phyloP scores from a whole-genome alignment of 768 basidiomycete genomes.

The Russula vinacea region DNA sequence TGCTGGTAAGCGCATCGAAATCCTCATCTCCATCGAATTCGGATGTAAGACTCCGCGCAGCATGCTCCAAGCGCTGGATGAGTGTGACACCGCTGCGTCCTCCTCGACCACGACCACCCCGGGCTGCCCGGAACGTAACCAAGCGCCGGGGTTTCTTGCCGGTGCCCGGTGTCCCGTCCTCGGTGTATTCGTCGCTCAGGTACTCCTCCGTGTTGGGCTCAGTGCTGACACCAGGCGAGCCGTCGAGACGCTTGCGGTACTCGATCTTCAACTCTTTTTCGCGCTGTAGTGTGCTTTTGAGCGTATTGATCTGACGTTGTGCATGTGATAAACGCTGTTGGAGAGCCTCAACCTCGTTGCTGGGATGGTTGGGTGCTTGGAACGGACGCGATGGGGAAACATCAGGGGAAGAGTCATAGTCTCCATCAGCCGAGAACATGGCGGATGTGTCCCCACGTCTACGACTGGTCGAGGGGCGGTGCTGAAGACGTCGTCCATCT shows the following conservation, averaged over 20 bases:
- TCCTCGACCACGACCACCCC: constrained; percentile 26
- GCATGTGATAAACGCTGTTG: constrained; percentile 82
- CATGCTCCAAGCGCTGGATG: constrained; percentile 29
- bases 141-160: constrained; percentile 24
- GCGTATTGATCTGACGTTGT: constrained; percentile 78
- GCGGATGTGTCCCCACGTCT: constrained; percentile 53
- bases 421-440: constrained; percentile 45
- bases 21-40: constrained; percentile 31
- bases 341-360: constrained; percentile 76
- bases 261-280: constrained; percentile 83
- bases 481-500: constrained; percentile 65
- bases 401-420: constrained; percentile 56
- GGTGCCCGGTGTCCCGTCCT: constrained; percentile 23
- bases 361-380: constrained; percentile 69
- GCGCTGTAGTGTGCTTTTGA: constrained; percentile 72
- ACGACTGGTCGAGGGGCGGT: constrained; percentile 54
- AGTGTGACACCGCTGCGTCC: constrained; percentile 28
- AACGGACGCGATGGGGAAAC: constrained; percentile 59
- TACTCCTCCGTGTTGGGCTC: constrained; percentile 44
- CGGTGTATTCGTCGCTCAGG: constrained; percentile 49
- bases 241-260: constrained; percentile 50
- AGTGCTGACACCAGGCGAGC: constrained; percentile 42
- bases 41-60: constrained; percentile 24
- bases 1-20: constrained; percentile 21
- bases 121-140: constrained; percentile 22